phyloP scores from a whole-genome alignment of 2,329 filamentous ascomycete species.

The Penicillium occitanis region DNA sequence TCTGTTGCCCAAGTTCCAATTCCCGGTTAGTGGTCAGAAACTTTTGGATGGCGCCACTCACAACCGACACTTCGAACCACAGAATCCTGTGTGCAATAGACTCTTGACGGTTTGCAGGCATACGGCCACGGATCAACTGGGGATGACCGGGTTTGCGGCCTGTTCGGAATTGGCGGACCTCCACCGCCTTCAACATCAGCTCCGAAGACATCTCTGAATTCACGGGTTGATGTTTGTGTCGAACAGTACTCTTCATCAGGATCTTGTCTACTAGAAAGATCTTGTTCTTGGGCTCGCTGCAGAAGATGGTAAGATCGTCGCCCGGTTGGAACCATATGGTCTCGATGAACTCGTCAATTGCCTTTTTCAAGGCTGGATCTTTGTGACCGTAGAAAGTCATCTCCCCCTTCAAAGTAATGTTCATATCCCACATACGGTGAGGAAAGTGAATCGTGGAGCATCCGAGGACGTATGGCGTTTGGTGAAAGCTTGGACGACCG shows the following conservation, averaged over 20 bases:
- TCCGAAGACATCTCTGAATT: slow-evolving; percentile 22
- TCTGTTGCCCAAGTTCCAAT: slow-evolving; percentile 38
- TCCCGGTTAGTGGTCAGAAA: slow-evolving; percentile 34
- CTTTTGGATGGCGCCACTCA: slow-evolving; percentile 37
- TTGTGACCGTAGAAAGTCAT: slow-evolving; percentile 24
- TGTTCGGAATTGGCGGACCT: slow-evolving; percentile 40
- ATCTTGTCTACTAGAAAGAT: slow-evolving; percentile 34
- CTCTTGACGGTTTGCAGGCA: slow-evolving; percentile 17
- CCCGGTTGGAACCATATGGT: slow-evolving; percentile 37
- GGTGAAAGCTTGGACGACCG: slow-evolving; percentile 31
- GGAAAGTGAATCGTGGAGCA: slow-evolving; percentile 43
- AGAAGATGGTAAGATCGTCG: slow-evolving; percentile 30
- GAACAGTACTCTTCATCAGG: slow-evolving; percentile 36
- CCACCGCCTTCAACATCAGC: slow-evolving; percentile 38
- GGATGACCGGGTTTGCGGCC: slow-evolving; percentile 26
- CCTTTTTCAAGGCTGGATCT: slow-evolving; percentile 30
- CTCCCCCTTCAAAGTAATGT: slow-evolving; percentile 32
- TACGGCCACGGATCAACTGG: slow-evolving; percentile 31
- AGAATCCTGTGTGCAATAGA: neutral
- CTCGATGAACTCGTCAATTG: slow-evolving; percentile 34
- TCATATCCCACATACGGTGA: slow-evolving; percentile 42
- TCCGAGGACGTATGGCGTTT: slow-evolving; percentile 32
- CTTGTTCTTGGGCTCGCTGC: slow-evolving; percentile 28
- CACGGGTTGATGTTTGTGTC: slow-evolving; percentile 29
- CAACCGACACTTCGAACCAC: slow-evolving; percentile 43